Evolutionary conservation across 768 basidiomycete genomes (phyloP).

Genomic region (Lentinula edodes): DNA sequence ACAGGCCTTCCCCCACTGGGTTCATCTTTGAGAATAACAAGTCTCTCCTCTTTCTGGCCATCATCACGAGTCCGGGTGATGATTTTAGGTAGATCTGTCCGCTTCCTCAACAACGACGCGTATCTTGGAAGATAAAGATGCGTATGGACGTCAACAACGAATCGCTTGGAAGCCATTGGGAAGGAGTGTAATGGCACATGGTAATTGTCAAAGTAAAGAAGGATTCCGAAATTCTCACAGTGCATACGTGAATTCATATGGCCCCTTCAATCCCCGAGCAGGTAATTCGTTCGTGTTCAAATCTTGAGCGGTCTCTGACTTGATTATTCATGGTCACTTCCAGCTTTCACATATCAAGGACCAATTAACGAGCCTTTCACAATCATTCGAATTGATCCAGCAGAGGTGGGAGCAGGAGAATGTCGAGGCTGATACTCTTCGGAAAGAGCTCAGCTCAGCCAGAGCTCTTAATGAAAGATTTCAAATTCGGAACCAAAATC

Average conservation of each 20-base stretch:
- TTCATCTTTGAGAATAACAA: constrained; percentile 76
- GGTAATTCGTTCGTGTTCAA: not conserved
- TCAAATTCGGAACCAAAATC: constrained; percentile 25
- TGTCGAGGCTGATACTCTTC: constrained; percentile 30
- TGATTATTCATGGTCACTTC: not conserved
- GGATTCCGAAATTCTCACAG: constrained; percentile 11
- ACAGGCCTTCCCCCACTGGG: constrained; percentile 77
- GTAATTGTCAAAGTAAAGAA: constrained; percentile 4
- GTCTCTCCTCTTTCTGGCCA: constrained; percentile 54
- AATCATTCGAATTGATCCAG: not conserved
- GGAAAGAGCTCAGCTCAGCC: constrained; percentile 14
- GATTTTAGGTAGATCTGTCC: constrained; percentile 63
- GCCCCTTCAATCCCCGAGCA: constrained; percentile 9
- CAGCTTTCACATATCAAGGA: not conserved
- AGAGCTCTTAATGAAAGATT: constrained; percentile 15
- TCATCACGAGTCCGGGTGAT: constrained; percentile 37
- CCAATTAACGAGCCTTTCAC: not conserved
- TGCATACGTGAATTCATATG: constrained; percentile 14
- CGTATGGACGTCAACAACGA: constrained; percentile 76
- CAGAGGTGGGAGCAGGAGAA: constrained; percentile 1
- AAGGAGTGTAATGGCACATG: not conserved
- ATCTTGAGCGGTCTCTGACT: constrained; percentile 10
- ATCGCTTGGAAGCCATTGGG: constrained; percentile 5
- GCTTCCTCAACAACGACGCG: constrained; percentile 59
- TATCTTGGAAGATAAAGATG: constrained; percentile 84